Evolutionary conservation across 352 stramenopile genomes (phyloP).

Genomic region (Phytophthora tentaculata): DNA sequence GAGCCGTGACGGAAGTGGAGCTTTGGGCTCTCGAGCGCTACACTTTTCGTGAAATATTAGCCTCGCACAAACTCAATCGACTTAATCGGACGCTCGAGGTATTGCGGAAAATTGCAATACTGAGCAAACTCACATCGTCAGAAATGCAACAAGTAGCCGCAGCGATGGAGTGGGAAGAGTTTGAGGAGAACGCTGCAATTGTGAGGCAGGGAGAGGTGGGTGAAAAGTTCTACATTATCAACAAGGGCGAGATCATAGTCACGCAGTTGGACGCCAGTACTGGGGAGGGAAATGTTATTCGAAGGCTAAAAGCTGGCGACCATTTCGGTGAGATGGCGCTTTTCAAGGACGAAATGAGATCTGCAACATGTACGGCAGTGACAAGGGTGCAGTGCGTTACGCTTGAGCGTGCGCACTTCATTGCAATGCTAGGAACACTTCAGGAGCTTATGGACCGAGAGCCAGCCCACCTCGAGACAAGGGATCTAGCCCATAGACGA

Average conservation of each 20-base stretch:
- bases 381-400: conserved; percentile 69
- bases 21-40: conserved; percentile 80
- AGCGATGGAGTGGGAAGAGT: conserved; percentile 87
- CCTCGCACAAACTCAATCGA: conserved; percentile 72
- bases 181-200: conserved; percentile 55
- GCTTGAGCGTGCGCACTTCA: conserved; percentile 75
- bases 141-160: conserved; percentile 76
- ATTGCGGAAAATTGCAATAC: conserved; percentile 60
- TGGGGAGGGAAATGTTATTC: conserved; percentile 55
- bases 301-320: conserved; percentile 72
- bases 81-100: conserved; percentile 67
- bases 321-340: conserved; percentile 96
- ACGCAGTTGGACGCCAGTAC: conserved; percentile 58
- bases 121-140: conserved; percentile 68
- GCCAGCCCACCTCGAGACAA: conserved; percentile 32
- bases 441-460: conserved; percentile 83
- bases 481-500: conserved; percentile 29
- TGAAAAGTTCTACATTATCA: conserved; percentile 85
- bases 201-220: conserved; percentile 79
- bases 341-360: conserved; percentile 91
- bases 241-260: conserved; percentile 73
- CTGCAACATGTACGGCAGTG: conserved; percentile 90
- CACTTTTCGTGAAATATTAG: conserved; percentile 76
- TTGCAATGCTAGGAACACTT: conserved; percentile 78
- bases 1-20: conserved; percentile 59